These are phyloP conservation scores for Tulasnella sp. DNA, from an alignment of 768 basidiomycete genomes.

Conservation along the genomic window DNA sequence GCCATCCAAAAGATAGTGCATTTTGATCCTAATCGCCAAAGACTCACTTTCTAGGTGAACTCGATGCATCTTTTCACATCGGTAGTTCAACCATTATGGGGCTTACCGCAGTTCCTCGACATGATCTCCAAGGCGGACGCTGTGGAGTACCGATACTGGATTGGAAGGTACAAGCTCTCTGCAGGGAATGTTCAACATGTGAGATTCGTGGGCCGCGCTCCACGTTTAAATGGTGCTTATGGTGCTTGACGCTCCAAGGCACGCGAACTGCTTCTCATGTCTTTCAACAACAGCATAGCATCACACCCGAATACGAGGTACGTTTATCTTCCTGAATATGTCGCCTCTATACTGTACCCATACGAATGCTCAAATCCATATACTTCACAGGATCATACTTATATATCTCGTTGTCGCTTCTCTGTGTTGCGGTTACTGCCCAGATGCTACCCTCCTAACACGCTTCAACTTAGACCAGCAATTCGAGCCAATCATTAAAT, in stretches of 20 bases:
- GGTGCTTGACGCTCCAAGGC: background rate
- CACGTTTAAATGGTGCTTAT: background rate
- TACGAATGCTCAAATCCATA: background rate
- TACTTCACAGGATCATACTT: background rate
- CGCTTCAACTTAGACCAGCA: background rate
- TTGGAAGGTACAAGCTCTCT: slow-evolving; percentile 1
- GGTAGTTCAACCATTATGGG: slow-evolving; percentile 1
- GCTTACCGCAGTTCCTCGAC: background rate
- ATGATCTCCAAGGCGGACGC: slow-evolving; percentile 5
- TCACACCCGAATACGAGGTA: slow-evolving; percentile 9
- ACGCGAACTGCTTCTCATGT: slow-evolving; percentile 1
- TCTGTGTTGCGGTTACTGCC: background rate
- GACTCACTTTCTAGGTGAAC: background rate
- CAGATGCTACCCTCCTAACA: background rate
- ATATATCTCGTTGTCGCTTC: slow-evolving; percentile 11
- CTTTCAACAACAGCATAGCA: slow-evolving; percentile 7
- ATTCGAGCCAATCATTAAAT: slow-evolving; percentile 4
- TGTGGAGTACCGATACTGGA: slow-evolving; percentile 14
- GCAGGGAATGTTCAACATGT: slow-evolving; percentile 3
- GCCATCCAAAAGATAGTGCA: background rate
- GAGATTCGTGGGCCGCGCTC: background rate
- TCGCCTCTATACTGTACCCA: no score
- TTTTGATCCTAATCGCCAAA: background rate
- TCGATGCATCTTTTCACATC: slow-evolving; percentile 8
- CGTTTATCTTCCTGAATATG: background rate